phyloP scores from a whole-genome alignment of 129 eudicot species.

The Sambucus nigra region DNA sequence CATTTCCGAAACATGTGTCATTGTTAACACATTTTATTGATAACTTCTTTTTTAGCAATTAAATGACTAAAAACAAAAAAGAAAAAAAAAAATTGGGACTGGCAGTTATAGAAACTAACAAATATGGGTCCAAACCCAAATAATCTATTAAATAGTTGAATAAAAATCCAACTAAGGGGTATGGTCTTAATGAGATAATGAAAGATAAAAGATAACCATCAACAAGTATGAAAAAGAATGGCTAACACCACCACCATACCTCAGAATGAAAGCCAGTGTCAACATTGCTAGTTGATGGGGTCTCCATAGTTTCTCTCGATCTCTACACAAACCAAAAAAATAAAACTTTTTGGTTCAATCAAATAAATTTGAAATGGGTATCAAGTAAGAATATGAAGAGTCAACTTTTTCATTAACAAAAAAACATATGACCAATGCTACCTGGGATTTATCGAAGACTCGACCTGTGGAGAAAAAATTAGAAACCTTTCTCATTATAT shows the following conservation, averaged over 20 bases:
- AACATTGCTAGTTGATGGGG: constrained; percentile 33
- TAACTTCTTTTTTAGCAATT: no score
- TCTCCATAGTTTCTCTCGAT: constrained; percentile 34
- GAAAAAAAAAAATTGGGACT: no score
- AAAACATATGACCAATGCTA: background rate
- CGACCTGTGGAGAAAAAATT: constrained; percentile 27
- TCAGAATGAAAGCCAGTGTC: constrained; percentile 14
- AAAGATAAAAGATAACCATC: background rate
- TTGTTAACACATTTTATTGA: no score
- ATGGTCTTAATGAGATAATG: no score
- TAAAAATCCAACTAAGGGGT: no score
- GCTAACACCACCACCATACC: constrained; percentile 24
- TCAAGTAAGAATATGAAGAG: background rate
- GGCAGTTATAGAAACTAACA: no score
- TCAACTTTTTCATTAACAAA: background rate
- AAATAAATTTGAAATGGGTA: constrained; percentile 9
- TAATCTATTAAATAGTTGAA: no score
- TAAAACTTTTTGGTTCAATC: background rate
- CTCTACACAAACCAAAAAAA: constrained; percentile 16
- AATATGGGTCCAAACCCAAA: no score
- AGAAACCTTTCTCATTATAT: constrained; percentile 39
- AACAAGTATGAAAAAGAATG: background rate
- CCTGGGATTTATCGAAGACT: constrained; percentile 29
- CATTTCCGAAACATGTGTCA: no score
- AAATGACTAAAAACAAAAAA: background rate